A percentile compares a stretch with the other conserved stretches of the same genome.
phyloP scores from a whole-genome alignment of 805 yeast genomes.

The Teunomyces aglyptinius region DNA sequence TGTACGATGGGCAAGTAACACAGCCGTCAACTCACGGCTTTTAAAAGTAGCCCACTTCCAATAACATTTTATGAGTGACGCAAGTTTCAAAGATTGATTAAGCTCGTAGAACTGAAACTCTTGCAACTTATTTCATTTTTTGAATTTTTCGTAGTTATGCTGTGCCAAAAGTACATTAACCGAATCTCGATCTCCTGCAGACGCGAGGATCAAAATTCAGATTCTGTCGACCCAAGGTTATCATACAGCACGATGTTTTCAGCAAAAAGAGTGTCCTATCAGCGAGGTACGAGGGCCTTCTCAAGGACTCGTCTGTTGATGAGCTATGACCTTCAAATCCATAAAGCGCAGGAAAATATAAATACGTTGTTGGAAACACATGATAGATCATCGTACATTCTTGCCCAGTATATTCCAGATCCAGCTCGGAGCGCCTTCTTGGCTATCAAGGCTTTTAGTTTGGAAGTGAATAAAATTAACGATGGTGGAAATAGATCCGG shows the following conservation, averaged over 20 bases:
- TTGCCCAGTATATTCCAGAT: slow-evolving; percentile 68
- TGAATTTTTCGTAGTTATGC: too few relatives aligned
- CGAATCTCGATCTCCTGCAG: background rate
- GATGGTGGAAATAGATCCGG: slow-evolving; percentile 24
- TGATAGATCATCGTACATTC: slow-evolving; percentile 63
- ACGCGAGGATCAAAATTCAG: background rate
- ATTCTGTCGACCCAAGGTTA: background rate
- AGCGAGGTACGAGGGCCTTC: background rate
- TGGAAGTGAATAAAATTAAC: slow-evolving; percentile 56
- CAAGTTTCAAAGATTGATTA: too few relatives aligned
- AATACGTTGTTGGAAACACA: slow-evolving; percentile 40
- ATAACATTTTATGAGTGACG: too few relatives aligned
- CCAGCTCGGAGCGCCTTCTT: slow-evolving; percentile 60
- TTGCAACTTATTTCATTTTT: too few relatives aligned
- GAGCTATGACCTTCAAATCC: slow-evolving; percentile 18
- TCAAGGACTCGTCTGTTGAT: background rate
- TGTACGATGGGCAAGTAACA: too few relatives aligned
- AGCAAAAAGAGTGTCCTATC: background rate
- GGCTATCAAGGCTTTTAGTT: slow-evolving; percentile 63
- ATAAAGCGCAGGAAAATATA: slow-evolving; percentile 44
- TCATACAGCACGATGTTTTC: background rate
- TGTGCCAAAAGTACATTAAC: too few relatives aligned
- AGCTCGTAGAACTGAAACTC: too few relatives aligned
- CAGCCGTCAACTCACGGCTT: too few relatives aligned
- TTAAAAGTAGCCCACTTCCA: too few relatives aligned